Evolutionary conservation across 345 rosid species (phyloP), one percentile per base, ranked within the genome.

Genomic region (Lumnitzera littorea): DNA sequence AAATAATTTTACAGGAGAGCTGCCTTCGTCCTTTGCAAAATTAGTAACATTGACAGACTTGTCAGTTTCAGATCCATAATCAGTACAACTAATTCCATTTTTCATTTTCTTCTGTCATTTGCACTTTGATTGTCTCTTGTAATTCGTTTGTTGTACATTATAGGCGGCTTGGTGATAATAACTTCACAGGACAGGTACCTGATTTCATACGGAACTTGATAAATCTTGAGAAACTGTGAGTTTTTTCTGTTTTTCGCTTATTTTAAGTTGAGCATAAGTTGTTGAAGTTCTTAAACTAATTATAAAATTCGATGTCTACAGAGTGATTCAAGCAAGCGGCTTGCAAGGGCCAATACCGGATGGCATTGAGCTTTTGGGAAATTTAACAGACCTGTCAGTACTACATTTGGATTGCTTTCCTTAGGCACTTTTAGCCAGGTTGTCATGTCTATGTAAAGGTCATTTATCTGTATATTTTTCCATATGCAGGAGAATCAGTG

Each of bases 81-180:
- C n/a, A 10, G 55, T 25, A 7, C 0, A 16, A 5, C 14, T 27
- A 24, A 53, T 5, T 8, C 36, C 20, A 15, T 11, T 11, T 24
- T 0, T 24, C 43, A 23, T 1, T 5, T 0, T 0, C 3, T 23
- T 1, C 17, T 29, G 5, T 29, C 8, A 36, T 43, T 53, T 13
- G 2, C 12, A 14, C 9, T 49, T 23, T 31, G 17, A 8, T 9
- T 15, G 12, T 13, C 3, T 23, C 63, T 46, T 53, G 31, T 48
- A 11, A 6, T 5, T 10, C 14, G 31, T 41, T 23, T 15, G 24
- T 1, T 13, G 24, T 12, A 17, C 11, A 0, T 14, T 54, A 61
- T 56, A 69, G 74, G 15, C 61, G 60, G 58, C 67, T 66, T 3
- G 55, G 67, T 15, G 73, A 69, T 46, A 73, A 65, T 41, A 36